These are phyloP conservation scores for Mycena amicta DNA, from an alignment of 768 basidiomycete species.

Conservation along the genomic window DNA sequence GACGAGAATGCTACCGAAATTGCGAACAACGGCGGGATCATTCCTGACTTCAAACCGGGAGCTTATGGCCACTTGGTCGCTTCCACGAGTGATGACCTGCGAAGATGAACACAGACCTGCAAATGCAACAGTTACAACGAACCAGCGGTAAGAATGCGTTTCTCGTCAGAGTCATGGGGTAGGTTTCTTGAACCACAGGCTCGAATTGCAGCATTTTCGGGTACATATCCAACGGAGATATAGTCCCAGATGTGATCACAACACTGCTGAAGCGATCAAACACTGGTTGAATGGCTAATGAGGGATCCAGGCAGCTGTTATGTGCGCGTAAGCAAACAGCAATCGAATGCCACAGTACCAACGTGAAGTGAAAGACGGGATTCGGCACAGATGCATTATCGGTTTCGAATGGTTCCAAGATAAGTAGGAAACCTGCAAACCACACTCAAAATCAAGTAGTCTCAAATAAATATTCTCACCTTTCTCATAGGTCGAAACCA, in stretches of 20 bases:
- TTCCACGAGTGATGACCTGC: conserved; percentile 95
- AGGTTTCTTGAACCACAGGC: conserved; percentile 94
- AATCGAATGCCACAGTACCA: conserved; percentile 23
- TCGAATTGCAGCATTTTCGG: conserved; percentile 99
- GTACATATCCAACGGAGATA: conserved; percentile 99
- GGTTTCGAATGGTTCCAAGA: conserved; percentile 97
- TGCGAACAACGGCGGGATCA: conserved; percentile 97
- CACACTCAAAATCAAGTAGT: too few species aligned
- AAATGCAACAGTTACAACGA: conserved; percentile 25
- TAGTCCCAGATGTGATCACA: conserved; percentile 98
- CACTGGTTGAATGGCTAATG: conserved; percentile 95
- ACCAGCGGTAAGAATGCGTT: conserved; percentile 96
- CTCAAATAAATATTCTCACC: too few species aligned
- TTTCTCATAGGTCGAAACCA: conserved; percentile 98
- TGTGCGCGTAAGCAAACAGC: conserved; percentile 12
- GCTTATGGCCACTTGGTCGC: conserved; percentile 97
- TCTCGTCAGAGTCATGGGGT: conserved; percentile 95
- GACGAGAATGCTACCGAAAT: conserved; percentile 96
- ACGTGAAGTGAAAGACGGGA: conserved; percentile 98
- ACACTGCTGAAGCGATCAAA: conserved; percentile 98
- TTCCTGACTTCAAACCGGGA: conserved; percentile 99
- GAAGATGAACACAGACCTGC: conserved; percentile 5
- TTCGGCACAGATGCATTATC: conserved; percentile 98
- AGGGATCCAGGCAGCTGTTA: conserved; percentile 91
- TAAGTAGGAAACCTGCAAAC: conserved; percentile 88